These are phyloP conservation scores for Yamadazyma taylorii DNA, from an alignment of 1,139 yeast genomes.

Conservation along the genomic window DNA sequence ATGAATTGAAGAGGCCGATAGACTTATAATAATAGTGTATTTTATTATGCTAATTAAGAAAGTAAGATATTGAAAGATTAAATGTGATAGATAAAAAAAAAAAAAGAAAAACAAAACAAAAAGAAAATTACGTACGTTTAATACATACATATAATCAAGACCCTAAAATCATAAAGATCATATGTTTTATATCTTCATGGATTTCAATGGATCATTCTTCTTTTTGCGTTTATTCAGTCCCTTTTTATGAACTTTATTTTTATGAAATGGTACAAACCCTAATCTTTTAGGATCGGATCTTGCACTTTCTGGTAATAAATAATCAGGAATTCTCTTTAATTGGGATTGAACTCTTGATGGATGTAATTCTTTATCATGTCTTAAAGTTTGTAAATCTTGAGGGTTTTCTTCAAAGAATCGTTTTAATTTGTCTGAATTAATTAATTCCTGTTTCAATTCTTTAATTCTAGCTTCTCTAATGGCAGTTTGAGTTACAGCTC, in stretches of 20 bases:
- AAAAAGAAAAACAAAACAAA: no score
- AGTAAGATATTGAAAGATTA: no score
- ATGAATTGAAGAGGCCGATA: no score
- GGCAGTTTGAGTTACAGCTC: conserved; percentile 88
- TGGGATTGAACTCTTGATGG: conserved; percentile 82
- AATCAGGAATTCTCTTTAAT: conserved; percentile 89
- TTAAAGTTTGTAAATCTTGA: conserved; percentile 83
- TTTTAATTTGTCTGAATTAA: conserved; percentile 86
- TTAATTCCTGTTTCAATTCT: conserved; percentile 84
- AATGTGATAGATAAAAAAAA: no score
- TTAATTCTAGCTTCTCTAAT: conserved; percentile 91
- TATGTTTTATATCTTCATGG: conserved; percentile 24
- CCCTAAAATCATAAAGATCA: conserved; percentile 6
- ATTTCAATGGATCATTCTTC: conserved; percentile 73
- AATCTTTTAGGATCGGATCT: conserved; percentile 57
- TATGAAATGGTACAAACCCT: conserved; percentile 79
- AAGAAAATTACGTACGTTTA: no score
- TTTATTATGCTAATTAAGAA: no score
- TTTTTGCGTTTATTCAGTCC: conserved; percentile 37
- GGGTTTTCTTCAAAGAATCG: conserved; percentile 98
- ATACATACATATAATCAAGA: background rate
- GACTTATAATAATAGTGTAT: no score
- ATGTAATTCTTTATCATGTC: conserved; percentile 90
- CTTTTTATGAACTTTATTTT: conserved; percentile 48
- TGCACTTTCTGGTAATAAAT: conserved; percentile 81